phyloP scores from a whole-genome alignment of 2,329 filamentous ascomycete species.

The Cercospora berteroae region DNA sequence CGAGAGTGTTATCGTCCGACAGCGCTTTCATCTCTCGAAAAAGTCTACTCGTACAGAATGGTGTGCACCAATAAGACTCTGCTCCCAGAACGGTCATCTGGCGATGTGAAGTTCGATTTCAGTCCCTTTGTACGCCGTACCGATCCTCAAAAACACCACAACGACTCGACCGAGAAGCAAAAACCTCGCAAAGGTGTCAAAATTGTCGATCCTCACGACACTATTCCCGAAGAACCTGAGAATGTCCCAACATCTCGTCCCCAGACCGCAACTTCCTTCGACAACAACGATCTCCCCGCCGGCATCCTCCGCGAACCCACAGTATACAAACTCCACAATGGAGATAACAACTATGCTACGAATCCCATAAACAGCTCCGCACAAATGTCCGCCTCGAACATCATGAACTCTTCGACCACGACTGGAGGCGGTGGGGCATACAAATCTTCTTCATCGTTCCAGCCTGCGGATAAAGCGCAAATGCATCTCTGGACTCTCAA shows the following conservation, averaged over 20 bases:
- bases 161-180: conserved; percentile 57
- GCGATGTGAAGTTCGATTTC: conserved; percentile 74
- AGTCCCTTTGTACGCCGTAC: conserved; percentile 80
- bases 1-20: conserved; percentile 91
- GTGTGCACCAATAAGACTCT: conserved; percentile 78
- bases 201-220: conserved; percentile 59
- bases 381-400: conserved; percentile 25
- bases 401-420: conserved; percentile 1
- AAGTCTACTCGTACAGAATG: conserved; percentile 90
- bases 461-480: conserved; percentile 71
- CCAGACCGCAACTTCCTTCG: conserved; percentile 14
- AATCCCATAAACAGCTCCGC: conserved; percentile 33
- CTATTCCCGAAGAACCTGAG: conserved; percentile 13
- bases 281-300: conserved; percentile 11
- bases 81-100: conserved; percentile 64
- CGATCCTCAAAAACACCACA: conserved; percentile 38
- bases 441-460: conserved; percentile 27
- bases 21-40: conserved; percentile 82
- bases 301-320: conserved; percentile 16
- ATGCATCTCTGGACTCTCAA: conserved; percentile 86
- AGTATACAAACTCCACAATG: conserved; percentile 7
- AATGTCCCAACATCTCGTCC: conserved; percentile 9
- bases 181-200: conserved; percentile 62
- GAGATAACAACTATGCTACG: neutral
- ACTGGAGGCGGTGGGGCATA: neutral